phyloP scores from a whole-genome alignment of 2,329 filamentous ascomycete species.

The Colletotrichum sp. region DNA sequence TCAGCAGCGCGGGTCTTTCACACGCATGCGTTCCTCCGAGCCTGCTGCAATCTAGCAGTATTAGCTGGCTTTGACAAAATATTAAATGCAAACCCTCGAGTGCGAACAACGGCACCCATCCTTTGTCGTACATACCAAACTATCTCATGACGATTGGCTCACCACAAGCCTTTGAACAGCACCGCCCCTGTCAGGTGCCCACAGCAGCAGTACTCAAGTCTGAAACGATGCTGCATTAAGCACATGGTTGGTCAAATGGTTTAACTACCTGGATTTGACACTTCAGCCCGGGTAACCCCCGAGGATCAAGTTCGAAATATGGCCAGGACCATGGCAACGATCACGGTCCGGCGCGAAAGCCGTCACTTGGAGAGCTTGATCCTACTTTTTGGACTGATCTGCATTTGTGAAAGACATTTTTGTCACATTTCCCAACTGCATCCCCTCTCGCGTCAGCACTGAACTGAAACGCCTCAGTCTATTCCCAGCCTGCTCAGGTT shows the following conservation, averaged over 20 bases:
- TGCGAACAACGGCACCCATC: fast-evolving
- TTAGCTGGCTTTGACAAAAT: not conserved
- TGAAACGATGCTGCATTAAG: not conserved
- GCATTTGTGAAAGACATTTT: too few species aligned
- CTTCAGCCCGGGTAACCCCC: not conserved
- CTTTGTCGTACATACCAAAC: not conserved
- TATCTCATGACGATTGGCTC: not conserved
- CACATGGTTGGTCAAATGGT: not conserved
- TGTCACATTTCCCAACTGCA: too few species aligned
- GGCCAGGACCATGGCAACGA: not conserved
- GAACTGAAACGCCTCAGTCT: too few species aligned
- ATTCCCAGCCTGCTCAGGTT: too few species aligned
- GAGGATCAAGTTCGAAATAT: not conserved
- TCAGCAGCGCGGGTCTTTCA: not conserved
- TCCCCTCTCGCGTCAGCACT: too few species aligned
- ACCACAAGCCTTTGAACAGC: not conserved
- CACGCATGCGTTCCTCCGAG: not conserved
- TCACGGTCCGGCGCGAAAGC: not conserved
- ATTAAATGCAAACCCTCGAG: too few species aligned
- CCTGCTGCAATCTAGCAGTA: fast-evolving
- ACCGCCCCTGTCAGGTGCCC: too few species aligned
- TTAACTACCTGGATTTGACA: not conserved
- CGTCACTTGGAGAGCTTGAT: not conserved
- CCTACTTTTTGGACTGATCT: not conserved
- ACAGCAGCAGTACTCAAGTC: not conserved